Base-by-base conservation (phyloP, 73 alveolate species). In the Paramecium sexaurelia region DNA sequence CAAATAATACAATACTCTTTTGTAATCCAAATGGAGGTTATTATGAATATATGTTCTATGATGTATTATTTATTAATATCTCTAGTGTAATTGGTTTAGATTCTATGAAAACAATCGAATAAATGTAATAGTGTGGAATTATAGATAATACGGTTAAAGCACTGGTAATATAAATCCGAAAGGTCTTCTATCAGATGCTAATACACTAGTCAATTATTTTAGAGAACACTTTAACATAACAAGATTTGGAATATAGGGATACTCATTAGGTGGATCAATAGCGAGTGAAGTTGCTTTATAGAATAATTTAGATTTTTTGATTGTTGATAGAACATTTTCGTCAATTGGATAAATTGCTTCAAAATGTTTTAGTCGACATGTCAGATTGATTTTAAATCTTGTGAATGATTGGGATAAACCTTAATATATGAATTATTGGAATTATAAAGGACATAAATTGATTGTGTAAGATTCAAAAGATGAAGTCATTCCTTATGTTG, bases 121-220 rank as follows among this genome's bases (percentile, higher is more conserved):
- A 10, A 95, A 91, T 94, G 95, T 95, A 8, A 86, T 93, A 7
- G 90, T 95, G 33, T 94, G 97, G 96, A 95, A 95, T 94, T 95
- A 95, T 95, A 94, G 97, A 94, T 93, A 96, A 39, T 95, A 95
- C 94, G 96, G 98, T 41, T 89, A 94, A 73, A 94, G 97, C 85
- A 91, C 94, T 55, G 98, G 98, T 10, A 43, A 43, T 39, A 93
- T 92, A 2, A 93, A 87, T 75, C 92, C 95, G 11, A 47, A 90
- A 39, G 94, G 82, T 68, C 84, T 94, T 32, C 78, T 66, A 29
- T 85, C 85, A 29, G 97, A 94, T 85, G 95, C 96, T 0, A 94
- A 91, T 84, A 84, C 55, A 19, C 29, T 95, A 3, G 85, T 94
- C 24, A 92, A 95, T 85, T 95, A 94, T 67, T 75, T 94, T 17